phyloP scores from a whole-genome alignment of 2,329 filamentous ascomycete species.

The Fusarium sp. region DNA sequence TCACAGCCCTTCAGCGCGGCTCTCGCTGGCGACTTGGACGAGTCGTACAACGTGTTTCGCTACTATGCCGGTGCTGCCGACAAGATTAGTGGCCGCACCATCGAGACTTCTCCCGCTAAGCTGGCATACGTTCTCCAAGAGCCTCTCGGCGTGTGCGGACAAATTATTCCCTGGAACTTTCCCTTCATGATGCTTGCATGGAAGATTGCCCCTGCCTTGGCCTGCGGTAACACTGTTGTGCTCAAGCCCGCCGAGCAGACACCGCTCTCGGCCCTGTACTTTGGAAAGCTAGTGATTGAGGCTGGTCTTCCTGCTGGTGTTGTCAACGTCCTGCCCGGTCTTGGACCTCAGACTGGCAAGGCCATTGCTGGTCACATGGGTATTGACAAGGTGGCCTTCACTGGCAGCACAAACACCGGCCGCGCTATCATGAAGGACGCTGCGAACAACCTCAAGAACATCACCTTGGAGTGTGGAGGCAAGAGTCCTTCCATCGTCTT shows the following conservation, averaged over 20 bases:
- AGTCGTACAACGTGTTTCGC: constrained; percentile 58
- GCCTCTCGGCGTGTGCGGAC: constrained; percentile 75
- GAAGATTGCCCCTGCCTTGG: constrained; percentile 75
- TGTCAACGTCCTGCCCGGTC: constrained; percentile 77
- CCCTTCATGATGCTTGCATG: constrained; percentile 65
- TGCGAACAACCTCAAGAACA: constrained; percentile 67
- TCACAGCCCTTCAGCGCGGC: constrained; percentile 50
- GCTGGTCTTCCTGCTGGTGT: constrained; percentile 80
- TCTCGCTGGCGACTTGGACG: constrained; percentile 67
- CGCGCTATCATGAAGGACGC: constrained; percentile 77
- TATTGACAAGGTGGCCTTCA: constrained; percentile 79
- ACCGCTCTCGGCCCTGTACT: constrained; percentile 68
- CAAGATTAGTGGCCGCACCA: constrained; percentile 76
- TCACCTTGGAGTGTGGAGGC: constrained; percentile 69
- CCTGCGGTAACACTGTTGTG: constrained; percentile 69
- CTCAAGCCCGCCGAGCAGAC: constrained; percentile 72
- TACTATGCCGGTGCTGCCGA: constrained; percentile 80
- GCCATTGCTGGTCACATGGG: constrained; percentile 72
- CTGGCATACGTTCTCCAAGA: constrained; percentile 76
- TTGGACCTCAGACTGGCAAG: constrained; percentile 71
- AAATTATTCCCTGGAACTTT: constrained; percentile 69
- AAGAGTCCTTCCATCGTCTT: constrained; percentile 70
- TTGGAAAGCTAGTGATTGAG: constrained; percentile 73
- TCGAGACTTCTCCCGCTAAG: constrained; percentile 72
- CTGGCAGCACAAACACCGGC: constrained; percentile 74